Percentiles rank a stretch among this genome's conserved stretches.
Evolutionary conservation across 1,284 basidiomycete genomes (phyloP).

Genomic region (Ganoderma meredithae): DNA sequence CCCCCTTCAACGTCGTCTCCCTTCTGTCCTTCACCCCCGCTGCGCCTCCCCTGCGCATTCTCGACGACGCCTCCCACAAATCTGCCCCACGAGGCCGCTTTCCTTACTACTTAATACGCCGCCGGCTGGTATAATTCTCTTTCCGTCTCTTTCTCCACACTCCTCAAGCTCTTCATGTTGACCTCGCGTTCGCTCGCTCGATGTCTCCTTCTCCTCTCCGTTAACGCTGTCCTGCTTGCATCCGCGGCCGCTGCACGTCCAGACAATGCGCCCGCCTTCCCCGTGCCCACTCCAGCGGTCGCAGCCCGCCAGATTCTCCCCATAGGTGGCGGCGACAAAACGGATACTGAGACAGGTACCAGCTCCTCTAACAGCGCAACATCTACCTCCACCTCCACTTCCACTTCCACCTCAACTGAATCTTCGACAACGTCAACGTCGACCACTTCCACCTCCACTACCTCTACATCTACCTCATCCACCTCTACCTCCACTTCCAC

Average conservation of each 20-base stretch:
- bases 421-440: slow-evolving; percentile 20
- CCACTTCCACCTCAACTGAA: slow-evolving; percentile 24
- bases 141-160: slow-evolving; percentile 11
- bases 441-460: slow-evolving; percentile 24
- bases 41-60: slow-evolving; percentile 20
- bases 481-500: slow-evolving; percentile 28
- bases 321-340: slow-evolving; percentile 2
- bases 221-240: slow-evolving; percentile 25
- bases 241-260: slow-evolving; percentile 20
- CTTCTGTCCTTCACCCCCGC: slow-evolving; percentile 25
- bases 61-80: slow-evolving; percentile 28
- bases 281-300: slow-evolving; percentile 14
- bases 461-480: slow-evolving; percentile 32
- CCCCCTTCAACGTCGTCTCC: slow-evolving; percentile 18
- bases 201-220: slow-evolving; percentile 30
- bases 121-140: slow-evolving; percentile 34
- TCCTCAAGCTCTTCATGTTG: slow-evolving; percentile 22
- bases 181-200: slow-evolving; percentile 27
- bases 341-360: slow-evolving; percentile 6
- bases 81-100: slow-evolving; percentile 29
- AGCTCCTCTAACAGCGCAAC: not conserved
- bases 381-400: not conserved
- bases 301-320: slow-evolving; percentile 21
- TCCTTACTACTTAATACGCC: slow-evolving; percentile 28
- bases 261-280: slow-evolving; percentile 13